phyloP scores from a whole-genome alignment of 805 yeast species.

The Yamadazyma phyllophila region DNA sequence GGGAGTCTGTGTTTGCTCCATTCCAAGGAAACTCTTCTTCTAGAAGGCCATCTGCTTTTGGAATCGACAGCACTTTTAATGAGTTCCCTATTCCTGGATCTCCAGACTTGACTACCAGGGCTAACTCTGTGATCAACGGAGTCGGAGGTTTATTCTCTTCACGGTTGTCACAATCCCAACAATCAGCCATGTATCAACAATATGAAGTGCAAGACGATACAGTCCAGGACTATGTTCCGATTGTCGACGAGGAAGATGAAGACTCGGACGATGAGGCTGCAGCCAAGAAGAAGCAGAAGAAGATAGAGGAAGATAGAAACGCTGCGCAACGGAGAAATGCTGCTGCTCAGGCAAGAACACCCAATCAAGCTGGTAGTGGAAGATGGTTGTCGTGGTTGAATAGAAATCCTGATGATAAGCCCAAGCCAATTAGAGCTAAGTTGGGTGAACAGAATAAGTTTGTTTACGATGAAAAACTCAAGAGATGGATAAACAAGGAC shows the following conservation, averaged over 20 bases:
- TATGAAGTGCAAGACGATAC: slow-evolving; percentile 46
- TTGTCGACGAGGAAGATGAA: slow-evolving; percentile 45
- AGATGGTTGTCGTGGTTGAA: slow-evolving; percentile 16
- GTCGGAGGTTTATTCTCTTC: slow-evolving; percentile 36
- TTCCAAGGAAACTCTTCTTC: slow-evolving; percentile 13
- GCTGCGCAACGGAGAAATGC: not conserved
- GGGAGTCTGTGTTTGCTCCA: slow-evolving; percentile 25
- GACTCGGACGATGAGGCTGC: slow-evolving; percentile 46
- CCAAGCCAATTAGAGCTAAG: slow-evolving; percentile 79
- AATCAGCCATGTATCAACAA: slow-evolving; percentile 42
- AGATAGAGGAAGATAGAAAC: slow-evolving; percentile 12
- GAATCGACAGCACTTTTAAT: slow-evolving; percentile 25
- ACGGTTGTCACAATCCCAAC: slow-evolving; percentile 43
- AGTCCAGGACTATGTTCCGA: slow-evolving; percentile 40
- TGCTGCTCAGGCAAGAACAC: slow-evolving; percentile 5
- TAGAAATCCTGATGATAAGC: slow-evolving; percentile 50
- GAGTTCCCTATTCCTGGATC: slow-evolving; percentile 47
- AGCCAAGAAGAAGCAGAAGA: slow-evolving; percentile 21
- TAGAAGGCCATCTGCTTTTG: slow-evolving; percentile 15
- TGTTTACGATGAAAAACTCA: slow-evolving; percentile 76
- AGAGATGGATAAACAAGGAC: slow-evolving; percentile 81
- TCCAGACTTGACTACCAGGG: slow-evolving; percentile 44
- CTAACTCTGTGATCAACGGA: slow-evolving; percentile 40
- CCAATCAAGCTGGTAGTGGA: slow-evolving; percentile 2
- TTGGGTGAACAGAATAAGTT: slow-evolving; percentile 76